Percentiles rank a stretch among this genome's conserved stretches.
phyloP scores from a whole-genome alignment of 345 rosid species.

The Eucalyptus caleyi region DNA sequence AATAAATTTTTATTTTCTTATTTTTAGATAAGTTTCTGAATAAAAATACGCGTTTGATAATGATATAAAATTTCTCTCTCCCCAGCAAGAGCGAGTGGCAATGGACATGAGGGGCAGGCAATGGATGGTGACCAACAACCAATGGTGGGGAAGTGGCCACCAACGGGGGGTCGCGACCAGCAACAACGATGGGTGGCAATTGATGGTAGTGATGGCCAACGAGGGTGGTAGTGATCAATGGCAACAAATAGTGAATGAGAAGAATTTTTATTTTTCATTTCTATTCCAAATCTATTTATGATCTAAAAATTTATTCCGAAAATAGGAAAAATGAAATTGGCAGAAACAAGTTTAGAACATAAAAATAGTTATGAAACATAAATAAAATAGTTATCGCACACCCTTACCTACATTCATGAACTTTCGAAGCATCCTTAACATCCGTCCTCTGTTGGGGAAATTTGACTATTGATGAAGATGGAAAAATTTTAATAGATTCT shows the following conservation, averaged over 20 bases:
- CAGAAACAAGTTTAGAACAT: rapidly evolving
- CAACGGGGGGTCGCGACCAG: rapidly evolving
- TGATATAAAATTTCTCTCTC: rapidly evolving
- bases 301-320: rapidly evolving
- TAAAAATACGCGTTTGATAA: rapidly evolving
- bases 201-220: rapidly evolving
- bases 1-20: rapidly evolving
- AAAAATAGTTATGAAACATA: no score
- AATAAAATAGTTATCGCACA: no score
- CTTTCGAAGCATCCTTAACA: background rate
- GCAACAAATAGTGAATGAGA: no score
- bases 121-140: no score
- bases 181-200: rapidly evolving
- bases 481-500: rapidly evolving
- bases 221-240: rapidly evolving
- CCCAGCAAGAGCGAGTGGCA: rapidly evolving
- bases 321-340: no score
- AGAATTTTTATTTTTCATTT: no score
- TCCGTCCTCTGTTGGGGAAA: background rate
- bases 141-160: rapidly evolving
- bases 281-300: rapidly evolving
- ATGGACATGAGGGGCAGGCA: rapidly evolving
- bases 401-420: background rate
- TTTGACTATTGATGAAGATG: no score
- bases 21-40: rapidly evolving